Evolutionary conservation across 1,284 basidiomycete genomes (phyloP), one percentile per base, ranked within the genome.

Genomic region (Ceratobasidium sp.): DNA sequence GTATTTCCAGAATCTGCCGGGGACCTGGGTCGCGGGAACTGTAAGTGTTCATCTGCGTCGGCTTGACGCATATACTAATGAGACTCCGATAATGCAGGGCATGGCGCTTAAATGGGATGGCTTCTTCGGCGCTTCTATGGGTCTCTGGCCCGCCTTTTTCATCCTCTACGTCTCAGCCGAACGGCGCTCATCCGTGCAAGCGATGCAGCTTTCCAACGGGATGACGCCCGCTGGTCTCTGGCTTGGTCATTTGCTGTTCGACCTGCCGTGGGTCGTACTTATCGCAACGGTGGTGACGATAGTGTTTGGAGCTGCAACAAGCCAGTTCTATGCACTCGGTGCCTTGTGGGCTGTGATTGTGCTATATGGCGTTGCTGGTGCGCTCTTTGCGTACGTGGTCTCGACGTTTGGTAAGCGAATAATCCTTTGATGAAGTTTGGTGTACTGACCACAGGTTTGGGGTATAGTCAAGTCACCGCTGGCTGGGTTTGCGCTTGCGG

Each of bases 161-260:
- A 88, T 92, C 9, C 83, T 95, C 15, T 95, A 95, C 83, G 92
- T 94, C 7, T 90, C 90, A 20, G 89, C 88, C 80, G 93, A 93
- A 83, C 89, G 90, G 40, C 87, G 88, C 56, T 92, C 91, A 9
- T 90, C 89, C 53, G 93, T 92, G 1, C 93, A 92, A 84, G 93
- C 92, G 4, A 95, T 93, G 92, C 91, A 93, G 80, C 85, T 93
- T 40, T 94, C 92, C 49, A 95, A 95, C 82, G 94, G 94, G 0
- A 86, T 95, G 44, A 89, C 91, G 75, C 93, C 94, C 6, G 84
- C 90, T 44, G 93, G 92, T 0, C 86, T 95, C 39, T 95, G 94
- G 94, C 86, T 95, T 1, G 94, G 94, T 0, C 94, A 95, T 84
- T 87, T 95, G 5, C 85, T 93, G 81, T 94, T 93, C 83, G 94